Conservation (phyloP, 768 basidiomycete genomes). For the Tricholoma sp. region DNA sequence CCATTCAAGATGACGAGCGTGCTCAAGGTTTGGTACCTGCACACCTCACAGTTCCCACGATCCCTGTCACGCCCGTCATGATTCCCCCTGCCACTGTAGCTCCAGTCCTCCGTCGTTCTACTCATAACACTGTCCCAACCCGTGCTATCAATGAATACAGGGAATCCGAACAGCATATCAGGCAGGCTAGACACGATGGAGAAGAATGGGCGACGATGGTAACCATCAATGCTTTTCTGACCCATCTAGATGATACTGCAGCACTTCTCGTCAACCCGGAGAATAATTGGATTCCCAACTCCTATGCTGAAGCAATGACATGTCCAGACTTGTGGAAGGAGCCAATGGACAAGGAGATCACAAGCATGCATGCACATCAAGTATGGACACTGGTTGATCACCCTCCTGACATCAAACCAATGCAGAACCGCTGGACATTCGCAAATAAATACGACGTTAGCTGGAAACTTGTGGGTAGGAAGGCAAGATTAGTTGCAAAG, state of each 20-base stretch:
- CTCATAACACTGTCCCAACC: neutral
- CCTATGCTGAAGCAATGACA: too few species aligned
- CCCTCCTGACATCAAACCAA: too few species aligned
- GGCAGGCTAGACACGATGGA: neutral
- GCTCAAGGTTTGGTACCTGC: neutral
- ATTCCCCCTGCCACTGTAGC: neutral
- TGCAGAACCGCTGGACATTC: too few species aligned
- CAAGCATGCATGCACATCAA: neutral
- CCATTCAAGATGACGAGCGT: neutral
- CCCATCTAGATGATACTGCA: neutral
- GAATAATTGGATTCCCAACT: neutral
- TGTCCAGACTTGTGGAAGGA: slow-evolving; percentile 1
- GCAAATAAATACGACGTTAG: slow-evolving; percentile 23
- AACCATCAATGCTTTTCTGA: too few species aligned
- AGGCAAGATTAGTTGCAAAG: slow-evolving; percentile 20
- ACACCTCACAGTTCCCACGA: neutral
- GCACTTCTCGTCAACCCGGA: neutral
- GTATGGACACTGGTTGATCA: slow-evolving; percentile 9
- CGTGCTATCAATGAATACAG: neutral
- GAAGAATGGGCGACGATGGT: slow-evolving; percentile 3
- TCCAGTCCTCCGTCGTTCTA: neutral
- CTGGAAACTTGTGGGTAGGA: slow-evolving; percentile 22
- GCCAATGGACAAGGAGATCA: too few species aligned
- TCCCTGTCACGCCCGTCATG: neutral
- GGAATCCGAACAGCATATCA: neutral